These are phyloP conservation scores for Phytophthora litchii DNA, from an alignment of 352 stramenopile species.

Conservation along the genomic window DNA sequence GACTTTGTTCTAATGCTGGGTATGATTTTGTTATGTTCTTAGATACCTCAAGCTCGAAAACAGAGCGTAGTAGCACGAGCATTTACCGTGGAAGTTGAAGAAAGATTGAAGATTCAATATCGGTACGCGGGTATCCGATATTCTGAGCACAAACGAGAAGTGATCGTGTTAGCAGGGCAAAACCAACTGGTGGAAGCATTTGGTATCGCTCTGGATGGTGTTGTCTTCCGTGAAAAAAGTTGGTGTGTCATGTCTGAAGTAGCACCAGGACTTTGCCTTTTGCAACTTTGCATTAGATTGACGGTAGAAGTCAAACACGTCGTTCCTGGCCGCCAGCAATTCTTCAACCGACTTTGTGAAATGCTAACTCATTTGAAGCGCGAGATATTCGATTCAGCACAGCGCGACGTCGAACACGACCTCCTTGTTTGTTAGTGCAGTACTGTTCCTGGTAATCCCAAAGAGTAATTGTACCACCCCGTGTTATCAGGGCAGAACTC, in stretches of 20 bases:
- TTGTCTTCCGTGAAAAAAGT: slow-evolving; percentile 1
- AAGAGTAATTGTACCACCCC: no score
- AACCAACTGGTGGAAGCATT: slow-evolving; percentile 1
- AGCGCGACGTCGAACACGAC: slow-evolving; percentile 1
- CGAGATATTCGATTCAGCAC: slow-evolving; percentile 1
- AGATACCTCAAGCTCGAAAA: not conserved
- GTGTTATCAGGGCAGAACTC: no score
- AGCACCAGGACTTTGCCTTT: not conserved
- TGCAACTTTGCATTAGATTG: slow-evolving; percentile 6
- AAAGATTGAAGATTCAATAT: slow-evolving; percentile 8
- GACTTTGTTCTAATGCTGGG: no score
- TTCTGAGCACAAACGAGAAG: slow-evolving; percentile 5
- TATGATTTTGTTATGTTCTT: not conserved
- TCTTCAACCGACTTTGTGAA: slow-evolving; percentile 2
- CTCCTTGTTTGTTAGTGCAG: not conserved
- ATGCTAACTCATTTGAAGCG: slow-evolving; percentile 5
- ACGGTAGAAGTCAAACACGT: not conserved
- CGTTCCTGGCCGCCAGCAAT: not conserved
- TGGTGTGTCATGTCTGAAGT: slow-evolving; percentile 5
- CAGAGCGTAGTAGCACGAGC: slow-evolving; percentile 2
- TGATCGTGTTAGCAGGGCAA: slow-evolving; percentile 3
- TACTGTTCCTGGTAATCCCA: no score
- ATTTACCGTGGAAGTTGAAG: slow-evolving; percentile 3
- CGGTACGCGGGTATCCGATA: not conserved
- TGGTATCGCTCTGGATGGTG: slow-evolving; percentile 1